phyloP scores from a whole-genome alignment of 495 filamentous ascomycete genomes.

The Penicillium antarcticum region DNA sequence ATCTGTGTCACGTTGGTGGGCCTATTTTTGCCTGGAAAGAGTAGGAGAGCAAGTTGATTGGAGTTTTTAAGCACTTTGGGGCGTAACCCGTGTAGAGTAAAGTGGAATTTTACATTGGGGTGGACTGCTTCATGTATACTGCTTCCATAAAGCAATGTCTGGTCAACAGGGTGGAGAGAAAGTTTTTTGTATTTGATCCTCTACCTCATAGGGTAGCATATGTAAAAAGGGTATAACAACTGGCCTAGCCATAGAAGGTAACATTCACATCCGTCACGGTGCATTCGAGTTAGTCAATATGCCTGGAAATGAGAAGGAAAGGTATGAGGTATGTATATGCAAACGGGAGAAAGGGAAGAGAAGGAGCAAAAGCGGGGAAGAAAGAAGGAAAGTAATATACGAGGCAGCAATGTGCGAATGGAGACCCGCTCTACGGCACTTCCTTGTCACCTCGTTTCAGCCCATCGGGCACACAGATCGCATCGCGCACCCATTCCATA shows the following conservation, averaged over 20 bases:
- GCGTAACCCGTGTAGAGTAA: too few relatives aligned
- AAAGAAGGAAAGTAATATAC: conserved; percentile 2
- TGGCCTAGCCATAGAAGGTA: conserved; percentile 19
- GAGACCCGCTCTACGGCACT: conserved; percentile 47
- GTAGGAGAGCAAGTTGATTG: too few relatives aligned
- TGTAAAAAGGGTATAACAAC: conserved; percentile 21
- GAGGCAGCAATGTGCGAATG: background rate
- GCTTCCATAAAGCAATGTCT: too few relatives aligned
- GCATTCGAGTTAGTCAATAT: conserved; percentile 4
- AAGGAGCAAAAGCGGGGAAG: conserved; percentile 1
- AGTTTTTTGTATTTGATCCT: background rate
- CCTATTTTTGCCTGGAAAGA: too few relatives aligned
- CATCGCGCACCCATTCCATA: conserved; percentile 72
- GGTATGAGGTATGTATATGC: background rate
- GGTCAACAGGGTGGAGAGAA: background rate
- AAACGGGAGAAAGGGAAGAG: background rate
- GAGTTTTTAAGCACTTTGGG: too few relatives aligned
- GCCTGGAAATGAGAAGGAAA: conserved; percentile 1
- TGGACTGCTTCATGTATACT: too few relatives aligned
- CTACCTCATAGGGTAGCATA: background rate
- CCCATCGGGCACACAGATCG: conserved; percentile 67
- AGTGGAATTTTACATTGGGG: too few relatives aligned
- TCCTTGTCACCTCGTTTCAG: conserved; percentile 67
- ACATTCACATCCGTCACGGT: conserved; percentile 1
- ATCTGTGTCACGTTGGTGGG: too few relatives aligned